Percentiles rank a stretch among this genome's conserved stretches.
phyloP scores from a whole-genome alignment of 73 alveolate species.

The Paramecium sonneborni region DNA sequence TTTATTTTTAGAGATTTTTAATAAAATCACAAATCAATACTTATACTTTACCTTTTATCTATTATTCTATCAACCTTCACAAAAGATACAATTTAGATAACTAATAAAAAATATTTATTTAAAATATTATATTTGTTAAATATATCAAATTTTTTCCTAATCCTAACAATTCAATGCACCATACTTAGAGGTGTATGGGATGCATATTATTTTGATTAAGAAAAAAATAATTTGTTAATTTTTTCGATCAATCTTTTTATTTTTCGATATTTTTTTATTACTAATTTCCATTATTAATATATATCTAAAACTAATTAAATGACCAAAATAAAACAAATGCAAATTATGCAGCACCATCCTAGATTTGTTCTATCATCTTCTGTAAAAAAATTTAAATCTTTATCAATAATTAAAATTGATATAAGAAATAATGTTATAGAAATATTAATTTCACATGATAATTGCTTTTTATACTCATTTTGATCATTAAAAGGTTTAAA shows the following conservation, averaged over 20 bases:
- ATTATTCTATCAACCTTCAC: too few relatives aligned
- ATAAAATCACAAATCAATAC: too few relatives aligned
- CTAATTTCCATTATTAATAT: background rate
- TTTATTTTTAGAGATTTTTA: too few relatives aligned
- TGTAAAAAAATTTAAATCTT: background rate
- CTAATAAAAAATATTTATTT: background rate
- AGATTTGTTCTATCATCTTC: background rate
- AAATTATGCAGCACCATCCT: slow-evolving; percentile 22
- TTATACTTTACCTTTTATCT: too few relatives aligned
- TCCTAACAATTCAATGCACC: background rate
- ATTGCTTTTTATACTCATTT: background rate
- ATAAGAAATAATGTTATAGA: background rate
- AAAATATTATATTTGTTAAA: background rate
- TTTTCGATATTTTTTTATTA: background rate
- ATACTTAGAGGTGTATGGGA: background rate
- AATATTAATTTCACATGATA: slow-evolving; percentile 16
- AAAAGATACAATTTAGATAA: too few relatives aligned
- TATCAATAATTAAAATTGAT: background rate
- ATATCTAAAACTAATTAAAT: background rate
- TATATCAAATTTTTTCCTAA: background rate
- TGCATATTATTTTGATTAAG: background rate
- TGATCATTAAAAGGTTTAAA: background rate
- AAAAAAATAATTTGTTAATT: background rate
- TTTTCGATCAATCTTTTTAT: background rate
- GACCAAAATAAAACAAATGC: background rate